Evolutionary conservation across 2,329 filamentous ascomycete species (phyloP).

Genomic region (Fusarium fracticaudum): DNA sequence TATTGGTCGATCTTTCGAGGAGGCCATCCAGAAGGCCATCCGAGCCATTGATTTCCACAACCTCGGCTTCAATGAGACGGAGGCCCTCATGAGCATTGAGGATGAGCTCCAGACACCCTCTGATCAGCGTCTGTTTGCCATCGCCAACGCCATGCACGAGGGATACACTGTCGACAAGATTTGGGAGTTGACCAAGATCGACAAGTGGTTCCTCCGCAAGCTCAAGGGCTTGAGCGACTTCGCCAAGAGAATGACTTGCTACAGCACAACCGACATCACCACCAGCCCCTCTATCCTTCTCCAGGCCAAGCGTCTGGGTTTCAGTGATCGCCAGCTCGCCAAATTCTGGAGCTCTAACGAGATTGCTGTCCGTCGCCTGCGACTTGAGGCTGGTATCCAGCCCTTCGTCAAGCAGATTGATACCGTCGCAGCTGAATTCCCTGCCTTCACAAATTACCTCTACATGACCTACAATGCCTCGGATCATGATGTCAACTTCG

Average conservation of each 20-base stretch:
- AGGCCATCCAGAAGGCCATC: constrained; percentile 98
- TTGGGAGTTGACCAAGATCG: constrained; percentile 97
- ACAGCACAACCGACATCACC: constrained; percentile 71
- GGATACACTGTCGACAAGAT: constrained; percentile 97
- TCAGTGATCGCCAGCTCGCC: constrained; percentile 91
- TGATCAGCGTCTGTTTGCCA: constrained; percentile 95
- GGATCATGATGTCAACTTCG: constrained; percentile 83
- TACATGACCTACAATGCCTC: constrained; percentile 96
- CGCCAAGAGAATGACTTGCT: constrained; percentile 78
- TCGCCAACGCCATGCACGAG: constrained; percentile 95
- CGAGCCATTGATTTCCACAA: constrained; percentile 95
- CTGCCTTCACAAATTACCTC: constrained; percentile 92
- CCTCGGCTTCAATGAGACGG: constrained; percentile 91
- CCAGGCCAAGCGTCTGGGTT: constrained; percentile 91
- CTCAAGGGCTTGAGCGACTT: constrained; percentile 93
- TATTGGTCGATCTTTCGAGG: constrained; percentile 95
- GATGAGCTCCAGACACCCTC: constrained; percentile 96
- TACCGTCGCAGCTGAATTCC: constrained; percentile 97
- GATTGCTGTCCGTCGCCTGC: constrained; percentile 82
- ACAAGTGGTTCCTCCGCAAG: constrained; percentile 97
- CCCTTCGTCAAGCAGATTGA: constrained; percentile 98
- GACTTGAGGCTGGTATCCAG: constrained; percentile 85
- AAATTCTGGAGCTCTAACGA: constrained; percentile 97
- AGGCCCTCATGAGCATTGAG: constrained; percentile 93
- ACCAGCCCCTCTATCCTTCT: constrained; percentile 73